Conservation (phyloP, 768 basidiomycete genomes). For the Royoungia palumana region DNA sequence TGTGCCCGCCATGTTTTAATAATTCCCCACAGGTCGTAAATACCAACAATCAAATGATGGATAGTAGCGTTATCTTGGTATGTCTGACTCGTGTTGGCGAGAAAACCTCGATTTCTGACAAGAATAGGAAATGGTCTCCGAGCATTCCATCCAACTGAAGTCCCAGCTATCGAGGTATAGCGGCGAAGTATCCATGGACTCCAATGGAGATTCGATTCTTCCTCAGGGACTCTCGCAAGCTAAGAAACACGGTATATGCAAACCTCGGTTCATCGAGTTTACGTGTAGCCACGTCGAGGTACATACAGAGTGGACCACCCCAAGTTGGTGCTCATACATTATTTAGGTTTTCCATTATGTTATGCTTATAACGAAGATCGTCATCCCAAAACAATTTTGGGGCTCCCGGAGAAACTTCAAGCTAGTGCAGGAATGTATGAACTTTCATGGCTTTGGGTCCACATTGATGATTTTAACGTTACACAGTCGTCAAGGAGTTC, state of each 20-base stretch:
- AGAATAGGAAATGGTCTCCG: conserved; percentile 71
- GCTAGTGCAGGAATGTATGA: conserved; percentile 54
- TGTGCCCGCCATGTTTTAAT: background rate
- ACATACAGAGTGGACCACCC: conserved; percentile 1
- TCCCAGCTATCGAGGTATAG: conserved; percentile 46
- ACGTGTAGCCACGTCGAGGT: conserved; percentile 66
- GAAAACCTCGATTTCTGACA: conserved; percentile 1
- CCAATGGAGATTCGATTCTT: conserved; percentile 44
- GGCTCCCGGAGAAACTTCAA: conserved; percentile 66
- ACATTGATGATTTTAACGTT: background rate
- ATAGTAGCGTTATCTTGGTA: conserved; percentile 65
- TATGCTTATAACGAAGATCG: conserved; percentile 54
- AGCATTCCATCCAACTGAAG: conserved; percentile 51
- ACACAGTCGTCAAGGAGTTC: conserved; percentile 68
- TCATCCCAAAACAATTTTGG: conserved; percentile 79
- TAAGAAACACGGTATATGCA: conserved; percentile 42
- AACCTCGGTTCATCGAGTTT: conserved; percentile 80
- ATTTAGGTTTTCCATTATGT: conserved; percentile 70
- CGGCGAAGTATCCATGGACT: conserved; percentile 50
- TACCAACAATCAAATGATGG: conserved; percentile 42
- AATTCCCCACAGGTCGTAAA: conserved; percentile 35
- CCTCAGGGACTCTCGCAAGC: conserved; percentile 48
- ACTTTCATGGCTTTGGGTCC: background rate
- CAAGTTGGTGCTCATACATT: background rate
- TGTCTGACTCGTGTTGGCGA: conserved; percentile 1